phyloP scores from a whole-genome alignment of 345 rosid genomes.

The Populus simonii region DNA sequence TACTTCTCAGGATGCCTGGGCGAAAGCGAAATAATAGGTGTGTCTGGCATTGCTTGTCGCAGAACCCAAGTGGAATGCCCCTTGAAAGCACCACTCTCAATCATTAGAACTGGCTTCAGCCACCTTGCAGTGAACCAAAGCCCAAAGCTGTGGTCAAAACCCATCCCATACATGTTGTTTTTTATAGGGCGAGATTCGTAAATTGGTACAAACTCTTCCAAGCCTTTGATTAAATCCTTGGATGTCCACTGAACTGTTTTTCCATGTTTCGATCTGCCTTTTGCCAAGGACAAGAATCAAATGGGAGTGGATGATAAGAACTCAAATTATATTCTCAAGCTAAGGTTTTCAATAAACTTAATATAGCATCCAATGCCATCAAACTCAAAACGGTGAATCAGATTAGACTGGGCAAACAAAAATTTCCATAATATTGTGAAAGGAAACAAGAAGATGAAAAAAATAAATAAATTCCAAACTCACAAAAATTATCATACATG shows the following conservation, averaged over 20 bases:
- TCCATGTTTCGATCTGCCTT: constrained; percentile 99
- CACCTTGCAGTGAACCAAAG: constrained; percentile 89
- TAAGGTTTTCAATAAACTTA: not conserved
- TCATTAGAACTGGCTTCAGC: constrained; percentile 93
- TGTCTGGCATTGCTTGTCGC: constrained; percentile 95
- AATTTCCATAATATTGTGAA: not conserved
- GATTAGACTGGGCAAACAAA: not conserved
- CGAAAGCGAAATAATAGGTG: constrained; percentile 71
- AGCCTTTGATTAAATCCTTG: constrained; percentile 81
- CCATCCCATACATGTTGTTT: constrained; percentile 95
- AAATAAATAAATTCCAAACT: not conserved
- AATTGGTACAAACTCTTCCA: constrained; percentile 89
- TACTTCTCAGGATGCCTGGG: constrained; percentile 96
- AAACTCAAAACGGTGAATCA: not conserved
- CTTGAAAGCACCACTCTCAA: constrained; percentile 98
- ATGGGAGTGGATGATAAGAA: constrained; percentile 36
- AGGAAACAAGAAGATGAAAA: not conserved
- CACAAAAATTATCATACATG: not conserved
- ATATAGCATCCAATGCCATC: not conserved
- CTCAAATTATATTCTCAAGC: not conserved
- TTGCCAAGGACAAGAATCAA: constrained; percentile 67
- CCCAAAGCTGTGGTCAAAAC: constrained; percentile 99
- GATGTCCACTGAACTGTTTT: constrained; percentile 91
- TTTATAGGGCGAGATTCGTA: constrained; percentile 94
- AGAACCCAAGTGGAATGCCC: constrained; percentile 99